Percentiles rank a stretch among this genome's conserved stretches.
These are phyloP conservation scores for Glomus cerebriforme DNA, from an alignment of 192 early-diverging fungal species.

Conservation along the genomic window DNA sequence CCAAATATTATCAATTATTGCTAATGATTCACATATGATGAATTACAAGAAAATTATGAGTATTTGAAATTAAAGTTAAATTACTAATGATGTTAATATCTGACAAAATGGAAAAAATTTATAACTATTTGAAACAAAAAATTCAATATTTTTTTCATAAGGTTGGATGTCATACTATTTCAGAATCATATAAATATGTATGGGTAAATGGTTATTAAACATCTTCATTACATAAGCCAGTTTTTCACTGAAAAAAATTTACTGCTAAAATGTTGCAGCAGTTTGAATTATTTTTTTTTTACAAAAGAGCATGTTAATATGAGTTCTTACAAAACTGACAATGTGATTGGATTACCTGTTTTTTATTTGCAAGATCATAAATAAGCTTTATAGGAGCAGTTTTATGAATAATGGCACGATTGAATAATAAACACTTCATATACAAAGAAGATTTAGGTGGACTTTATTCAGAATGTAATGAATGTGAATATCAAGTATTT, in stretches of 20 bases:
- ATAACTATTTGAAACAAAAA: too few species aligned
- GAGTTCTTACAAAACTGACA: too few species aligned
- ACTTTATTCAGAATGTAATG: not conserved
- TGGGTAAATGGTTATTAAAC: too few species aligned
- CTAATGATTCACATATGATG: not conserved
- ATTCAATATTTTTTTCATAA: too few species aligned
- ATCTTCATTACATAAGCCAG: too few species aligned
- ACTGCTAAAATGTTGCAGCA: not conserved
- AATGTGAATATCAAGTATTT: not conserved
- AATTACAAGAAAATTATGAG: not conserved
- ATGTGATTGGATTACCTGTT: not conserved
- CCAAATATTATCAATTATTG: not conserved
- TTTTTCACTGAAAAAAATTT: too few species aligned
- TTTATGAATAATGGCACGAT: not conserved
- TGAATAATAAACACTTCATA: not conserved
- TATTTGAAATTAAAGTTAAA: too few species aligned
- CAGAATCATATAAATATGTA: not conserved
- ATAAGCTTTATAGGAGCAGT: not conserved
- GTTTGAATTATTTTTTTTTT: not conserved
- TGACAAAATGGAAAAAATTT: too few species aligned
- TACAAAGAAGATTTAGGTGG: constrained; percentile 2
- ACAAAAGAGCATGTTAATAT: not conserved
- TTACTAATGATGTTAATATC: too few species aligned
- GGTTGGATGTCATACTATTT: not conserved
- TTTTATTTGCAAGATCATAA: not conserved